Base-by-base conservation (phyloP, 129 eudicot species). In the Centrapalus pauciflorus region DNA sequence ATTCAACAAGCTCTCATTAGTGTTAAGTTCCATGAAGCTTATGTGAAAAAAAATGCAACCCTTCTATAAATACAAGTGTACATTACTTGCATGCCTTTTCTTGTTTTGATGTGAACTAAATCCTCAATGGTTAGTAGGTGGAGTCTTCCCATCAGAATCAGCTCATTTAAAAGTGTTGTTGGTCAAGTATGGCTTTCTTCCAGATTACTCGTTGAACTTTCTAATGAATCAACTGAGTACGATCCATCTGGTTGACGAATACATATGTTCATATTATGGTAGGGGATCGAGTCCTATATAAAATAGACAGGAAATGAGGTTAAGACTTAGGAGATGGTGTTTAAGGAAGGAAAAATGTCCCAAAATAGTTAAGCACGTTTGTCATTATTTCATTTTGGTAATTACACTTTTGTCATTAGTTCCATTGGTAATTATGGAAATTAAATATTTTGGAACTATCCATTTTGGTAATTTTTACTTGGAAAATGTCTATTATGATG, bases 191-290 rank as follows among this genome's bases (percentile, higher is more conserved):
- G 66, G 68, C 29, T 77, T 17, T 76, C 86, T 21, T 88, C 89
- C 45, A 58, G 77, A 35, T 79, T 77, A 66, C 84, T 65, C 33
- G 45, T 70, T 66, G 96, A 87, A 74, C 87, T 73, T 55, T 88
- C 92, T 35, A 82, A 62, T 16, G 96, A 80, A 76, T 85, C 92
- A 66, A 89, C 89, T 0, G 76, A 64, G 72, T 88, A 88, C 20
- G 96, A 88, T 54, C 96, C 96, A 76, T 88, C 96, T 46, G 96
- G 96, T 76, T 82, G 92, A 14, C 91, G 89, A 74, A 85, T 82
- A 74, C 87, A 88, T 67, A 88, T 85, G 71, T 88, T 88, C 83
- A 88, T 78, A 51, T 88, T 88, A 78, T 83, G 84, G 78, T 81
- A 82, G 16, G 86, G 83, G 23, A 88, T 61, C 5, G 70, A 61